phyloP scores from a whole-genome alignment of 495 filamentous ascomycete species.

The Trypethelium eluteriae region DNA sequence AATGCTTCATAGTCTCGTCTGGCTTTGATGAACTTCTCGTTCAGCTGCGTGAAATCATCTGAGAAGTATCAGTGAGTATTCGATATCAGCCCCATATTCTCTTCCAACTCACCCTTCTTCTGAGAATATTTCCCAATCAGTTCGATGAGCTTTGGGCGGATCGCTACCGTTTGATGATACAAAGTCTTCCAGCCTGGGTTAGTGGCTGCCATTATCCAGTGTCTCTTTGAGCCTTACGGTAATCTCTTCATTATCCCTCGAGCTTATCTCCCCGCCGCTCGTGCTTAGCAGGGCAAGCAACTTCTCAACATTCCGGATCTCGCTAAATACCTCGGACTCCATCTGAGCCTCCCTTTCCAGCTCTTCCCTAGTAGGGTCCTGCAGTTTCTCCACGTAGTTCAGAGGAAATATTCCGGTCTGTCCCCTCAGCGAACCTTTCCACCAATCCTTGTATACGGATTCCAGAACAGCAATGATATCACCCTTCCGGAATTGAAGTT shows the following conservation, averaged over 20 bases:
- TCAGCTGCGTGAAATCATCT: constrained; percentile 97
- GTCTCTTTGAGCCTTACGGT: constrained; percentile 45
- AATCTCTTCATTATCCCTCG: constrained; percentile 87
- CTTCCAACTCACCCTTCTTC: constrained; percentile 69
- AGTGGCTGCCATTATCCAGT: not conserved
- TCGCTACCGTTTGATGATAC: constrained; percentile 89
- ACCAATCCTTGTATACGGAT: constrained; percentile 99
- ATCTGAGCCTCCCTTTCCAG: constrained; percentile 92
- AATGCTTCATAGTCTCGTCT: constrained; percentile 90
- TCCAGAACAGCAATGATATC: constrained; percentile 96
- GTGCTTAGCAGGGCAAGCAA: constrained; percentile 88
- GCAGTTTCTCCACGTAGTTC: constrained; percentile 96
- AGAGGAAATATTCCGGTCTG: constrained; percentile 97
- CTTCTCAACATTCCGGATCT: constrained; percentile 99
- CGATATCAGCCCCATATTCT: constrained; percentile 17
- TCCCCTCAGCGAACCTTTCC: constrained; percentile 88
- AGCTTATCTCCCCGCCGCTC: constrained; percentile 45
- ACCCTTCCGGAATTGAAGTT: constrained; percentile 91
- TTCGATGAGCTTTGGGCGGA: constrained; percentile 94
- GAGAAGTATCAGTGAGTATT: not conserved
- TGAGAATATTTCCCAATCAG: constrained; percentile 98
- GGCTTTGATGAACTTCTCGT: constrained; percentile 99
- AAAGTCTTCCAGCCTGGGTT: constrained; percentile 51
- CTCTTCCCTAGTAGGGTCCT: constrained; percentile 90
- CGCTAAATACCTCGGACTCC: constrained; percentile 94